Base-by-base conservation (phyloP, 208 protist genomes). In the Trichomonas tenax region DNA sequence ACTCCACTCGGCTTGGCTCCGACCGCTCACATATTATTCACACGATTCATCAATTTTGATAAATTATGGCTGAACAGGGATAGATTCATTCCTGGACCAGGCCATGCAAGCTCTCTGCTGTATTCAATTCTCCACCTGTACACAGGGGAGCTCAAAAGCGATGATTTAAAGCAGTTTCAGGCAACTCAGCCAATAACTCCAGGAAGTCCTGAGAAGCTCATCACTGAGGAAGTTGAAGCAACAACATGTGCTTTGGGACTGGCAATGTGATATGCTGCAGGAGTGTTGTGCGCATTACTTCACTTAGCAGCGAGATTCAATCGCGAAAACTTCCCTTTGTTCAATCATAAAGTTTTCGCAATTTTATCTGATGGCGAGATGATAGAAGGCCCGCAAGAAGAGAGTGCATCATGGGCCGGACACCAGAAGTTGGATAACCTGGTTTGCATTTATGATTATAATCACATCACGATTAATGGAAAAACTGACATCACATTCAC, bases 191-290 rank as follows among this genome's bases (percentile, higher is more conserved):
- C 98, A 82, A 98, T 97, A 96, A 99, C 99, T 36, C 99, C 99
- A 41, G 99, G 99, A 86, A 99, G 99, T 97, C 99, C 99, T 44
- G 99, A 99, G 98, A 96, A 97, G 96, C 45, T 0, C 2, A 17
- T 98, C 45, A 98, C 98, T 40, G 88, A 96, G 31, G 99, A 99
- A 63, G 98, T 99, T 96, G 99, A 99, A 97, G 99, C 99, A 31
- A 99, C 99, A 38, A 99, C 99, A 40, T 99, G 99, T 38, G 99
- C 99, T 96, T 98, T 99, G 36, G 99, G 99, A 48, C 99, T 99
- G 98, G 99, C 99, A 97, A 97, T 99, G 72, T 6, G 34, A 46
- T 40, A 95, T 46, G 82, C 96, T 6, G 96, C 96, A 38, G 96
- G 96, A 31, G 9, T 97, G 96, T 96, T 82, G 17, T 63, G 96